Conservation (phyloP, 225 moss, liverwort and hornwort genomes). For the Anthoceros angustus region DNA sequence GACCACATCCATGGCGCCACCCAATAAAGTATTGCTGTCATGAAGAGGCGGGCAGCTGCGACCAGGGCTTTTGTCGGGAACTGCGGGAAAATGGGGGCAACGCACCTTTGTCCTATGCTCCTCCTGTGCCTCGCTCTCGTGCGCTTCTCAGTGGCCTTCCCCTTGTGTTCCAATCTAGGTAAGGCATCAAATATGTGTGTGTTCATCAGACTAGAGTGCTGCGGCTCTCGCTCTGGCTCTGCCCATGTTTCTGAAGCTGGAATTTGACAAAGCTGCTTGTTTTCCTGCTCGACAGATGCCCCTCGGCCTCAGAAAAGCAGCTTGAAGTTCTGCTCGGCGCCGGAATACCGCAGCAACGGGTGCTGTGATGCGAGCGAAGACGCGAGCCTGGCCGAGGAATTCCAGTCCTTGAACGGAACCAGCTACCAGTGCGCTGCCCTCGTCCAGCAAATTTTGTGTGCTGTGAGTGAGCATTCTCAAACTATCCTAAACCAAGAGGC, state of each 20-base stretch:
- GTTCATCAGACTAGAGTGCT: no score
- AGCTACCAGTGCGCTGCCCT: slow-evolving; percentile 36
- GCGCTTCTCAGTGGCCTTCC: not conserved
- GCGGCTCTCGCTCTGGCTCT: no score
- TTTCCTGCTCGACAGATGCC: slow-evolving; percentile 31
- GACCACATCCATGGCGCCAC: no score
- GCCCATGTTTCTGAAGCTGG: no score
- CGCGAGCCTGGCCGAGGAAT: slow-evolving; percentile 17
- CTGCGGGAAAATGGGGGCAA: not conserved
- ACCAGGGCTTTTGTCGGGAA: no score
- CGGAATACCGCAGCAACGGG: slow-evolving; percentile 37
- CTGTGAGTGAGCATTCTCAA: slow-evolving; percentile 30
- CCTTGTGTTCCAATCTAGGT: not conserved
- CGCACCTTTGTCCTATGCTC: not conserved
- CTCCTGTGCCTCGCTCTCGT: not conserved
- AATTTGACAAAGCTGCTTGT: not conserved
- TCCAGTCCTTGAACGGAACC: slow-evolving; percentile 45
- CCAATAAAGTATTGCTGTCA: no score
- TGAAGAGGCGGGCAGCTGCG: no score
- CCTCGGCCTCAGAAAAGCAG: slow-evolving; percentile 25
- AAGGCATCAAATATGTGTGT: not conserved
- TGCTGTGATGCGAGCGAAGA: slow-evolving; percentile 54
- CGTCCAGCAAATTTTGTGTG: slow-evolving; percentile 66
- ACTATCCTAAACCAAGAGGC: not conserved
- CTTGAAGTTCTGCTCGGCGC: slow-evolving; percentile 57